Percentiles rank a stretch among this genome's conserved stretches.
Evolutionary conservation across 2,329 filamentous ascomycete species (phyloP).

Genomic region (Pseudogymnoascus sp.): DNA sequence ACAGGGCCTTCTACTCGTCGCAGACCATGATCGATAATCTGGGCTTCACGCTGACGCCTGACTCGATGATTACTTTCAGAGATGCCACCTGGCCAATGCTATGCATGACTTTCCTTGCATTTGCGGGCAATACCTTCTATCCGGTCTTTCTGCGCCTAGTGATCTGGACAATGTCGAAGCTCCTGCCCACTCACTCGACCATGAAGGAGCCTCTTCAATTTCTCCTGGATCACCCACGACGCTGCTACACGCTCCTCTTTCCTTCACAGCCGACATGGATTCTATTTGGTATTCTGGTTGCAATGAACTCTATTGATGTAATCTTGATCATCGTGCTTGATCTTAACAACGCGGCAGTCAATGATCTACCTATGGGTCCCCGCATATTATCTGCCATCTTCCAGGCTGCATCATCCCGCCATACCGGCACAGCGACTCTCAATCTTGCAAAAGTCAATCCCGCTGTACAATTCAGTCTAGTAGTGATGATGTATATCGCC

Average conservation of each 20-base stretch:
- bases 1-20: background rate
- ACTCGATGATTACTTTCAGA: slow-evolving; percentile 90
- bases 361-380: slow-evolving; percentile 58
- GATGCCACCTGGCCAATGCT: slow-evolving; percentile 67
- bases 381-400: slow-evolving; percentile 82
- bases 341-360: slow-evolving; percentile 49
- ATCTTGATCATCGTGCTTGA: slow-evolving; percentile 91
- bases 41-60: slow-evolving; percentile 84
- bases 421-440: slow-evolving; percentile 79
- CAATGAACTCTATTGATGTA: slow-evolving; percentile 76
- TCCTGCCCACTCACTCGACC: slow-evolving; percentile 56
- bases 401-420: slow-evolving; percentile 80
- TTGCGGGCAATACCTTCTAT: slow-evolving; percentile 92
- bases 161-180: slow-evolving; percentile 71
- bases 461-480: slow-evolving; percentile 83
- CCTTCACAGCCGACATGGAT: slow-evolving; percentile 89
- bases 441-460: slow-evolving; percentile 73
- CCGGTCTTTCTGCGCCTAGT: slow-evolving; percentile 89
- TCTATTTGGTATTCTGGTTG: slow-evolving; percentile 77
- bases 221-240: slow-evolving; percentile 84
- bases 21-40: slow-evolving; percentile 62
- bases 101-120: slow-evolving; percentile 73
- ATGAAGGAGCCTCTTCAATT: slow-evolving; percentile 88
- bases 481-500: slow-evolving; percentile 99
- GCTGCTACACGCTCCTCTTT: slow-evolving; percentile 93